Base-by-base conservation (phyloP, 1,139 yeast genomes). In the Candida buenavistaensis region DNA sequence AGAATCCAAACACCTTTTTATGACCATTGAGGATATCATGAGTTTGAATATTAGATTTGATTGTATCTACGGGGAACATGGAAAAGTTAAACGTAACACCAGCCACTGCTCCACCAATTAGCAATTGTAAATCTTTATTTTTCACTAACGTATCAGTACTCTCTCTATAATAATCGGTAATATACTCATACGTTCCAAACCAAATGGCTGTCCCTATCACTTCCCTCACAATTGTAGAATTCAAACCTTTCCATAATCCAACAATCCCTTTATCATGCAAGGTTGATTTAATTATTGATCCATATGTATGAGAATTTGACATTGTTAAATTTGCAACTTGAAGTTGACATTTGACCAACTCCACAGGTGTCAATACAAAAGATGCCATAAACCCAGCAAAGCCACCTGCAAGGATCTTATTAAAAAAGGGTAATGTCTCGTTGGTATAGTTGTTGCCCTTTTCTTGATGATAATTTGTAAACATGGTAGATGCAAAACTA, bases 151-250 rank as follows among this genome's bases (percentile, higher is more conserved):
- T 28, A 23, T 38, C 14, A 47, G 46, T 30, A 1, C 47, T 40
- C 4, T 17, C 24, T 37, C 66, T 63, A 34, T 82, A 64, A 19
- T 56, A 47, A 4, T 57, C 57, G 26, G 72, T 65, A 26, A 77
- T 62, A 32, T 70, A 62, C 54, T 88, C 96, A 55, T 88, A 88
- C 22, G 92, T 78, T 1, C 96, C 94, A 61, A 90, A 90, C 97
- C 97, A 90, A 3, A 92, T 80, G 3, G 95, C 87, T 1, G 96
- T 86, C 5, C 97, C 97, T 16, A 89, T 82, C 24, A 87, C 74
- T 57, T 90, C 97, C 50, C 97, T 72, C 2, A 86, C 45, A 37
- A 88, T 62, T 0, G 97, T 90, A n/a, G 95, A 82, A 1, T 80
- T 67, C 46, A 89, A 89, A 1, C 97, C 97, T 41, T 77, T 78